Conservation (phyloP, 139 green algal species). For the Mychonastes homosphaera region DNA sequence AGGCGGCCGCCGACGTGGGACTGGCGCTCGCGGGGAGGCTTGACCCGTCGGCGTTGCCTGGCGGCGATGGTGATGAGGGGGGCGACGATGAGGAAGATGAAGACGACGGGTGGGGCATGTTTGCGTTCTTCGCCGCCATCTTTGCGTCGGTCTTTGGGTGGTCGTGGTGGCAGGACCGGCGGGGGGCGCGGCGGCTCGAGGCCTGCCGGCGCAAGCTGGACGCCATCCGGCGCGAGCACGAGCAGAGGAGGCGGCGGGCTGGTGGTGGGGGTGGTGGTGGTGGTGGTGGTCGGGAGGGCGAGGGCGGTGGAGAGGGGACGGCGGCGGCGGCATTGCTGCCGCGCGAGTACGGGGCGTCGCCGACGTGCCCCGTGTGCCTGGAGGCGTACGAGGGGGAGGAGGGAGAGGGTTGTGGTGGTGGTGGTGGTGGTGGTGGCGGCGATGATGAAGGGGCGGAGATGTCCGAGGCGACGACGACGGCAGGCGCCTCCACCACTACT, state of each 20-base stretch:
- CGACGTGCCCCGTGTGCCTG: constrained; percentile 38
- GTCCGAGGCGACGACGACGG: too few species aligned
- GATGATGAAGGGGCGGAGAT: too few species aligned
- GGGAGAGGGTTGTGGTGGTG: neutral
- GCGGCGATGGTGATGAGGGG: constrained; percentile 15
- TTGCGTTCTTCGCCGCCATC: constrained; percentile 19
- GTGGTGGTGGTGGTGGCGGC: neutral
- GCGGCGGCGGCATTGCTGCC: constrained; percentile 10
- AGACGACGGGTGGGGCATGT: constrained; percentile 13
- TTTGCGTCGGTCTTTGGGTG: constrained; percentile 19
- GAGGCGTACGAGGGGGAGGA: constrained; percentile 12
- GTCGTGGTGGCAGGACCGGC: neutral
- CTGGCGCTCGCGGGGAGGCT: constrained; percentile 27
- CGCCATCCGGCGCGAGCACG: constrained; percentile 17
- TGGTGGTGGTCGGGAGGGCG: too few species aligned
- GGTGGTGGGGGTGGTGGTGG: too few species aligned
- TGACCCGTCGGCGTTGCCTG: neutral
- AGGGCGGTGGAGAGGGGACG: too few species aligned
- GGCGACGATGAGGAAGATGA: too few species aligned
- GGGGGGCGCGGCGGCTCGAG: constrained; percentile 1
- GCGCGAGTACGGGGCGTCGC: constrained; percentile 20
- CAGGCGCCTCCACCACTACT: too few species aligned
- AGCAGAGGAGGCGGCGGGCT: too few species aligned
- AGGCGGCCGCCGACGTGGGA: constrained; percentile 36
- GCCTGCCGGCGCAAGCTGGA: constrained; percentile 28